Conservation (phyloP, 2,329 filamentous ascomycete species). For the Claviceps sp. region DNA sequence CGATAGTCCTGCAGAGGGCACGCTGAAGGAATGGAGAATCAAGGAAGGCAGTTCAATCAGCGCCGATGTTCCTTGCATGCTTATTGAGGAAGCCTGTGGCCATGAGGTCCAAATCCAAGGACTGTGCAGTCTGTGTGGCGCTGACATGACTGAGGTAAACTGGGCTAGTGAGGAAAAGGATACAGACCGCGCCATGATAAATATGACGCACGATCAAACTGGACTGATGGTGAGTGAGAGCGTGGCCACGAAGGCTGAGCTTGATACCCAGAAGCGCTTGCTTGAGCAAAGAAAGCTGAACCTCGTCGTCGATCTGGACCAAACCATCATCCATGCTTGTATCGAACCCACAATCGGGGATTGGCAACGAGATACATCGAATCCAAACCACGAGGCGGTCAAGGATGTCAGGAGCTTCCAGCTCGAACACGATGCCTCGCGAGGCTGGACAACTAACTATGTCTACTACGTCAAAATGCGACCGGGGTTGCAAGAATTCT, state of each 20-base stretch:
- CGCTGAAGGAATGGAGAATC: constrained; percentile 64
- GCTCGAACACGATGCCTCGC: constrained; percentile 70
- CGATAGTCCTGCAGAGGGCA: constrained; percentile 73
- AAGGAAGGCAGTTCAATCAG: constrained; percentile 50
- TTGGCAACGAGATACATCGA: constrained; percentile 79
- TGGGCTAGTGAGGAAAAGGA: constrained; percentile 73
- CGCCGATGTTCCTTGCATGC: constrained; percentile 46
- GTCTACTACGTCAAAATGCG: constrained; percentile 99
- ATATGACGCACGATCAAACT: constrained; percentile 88
- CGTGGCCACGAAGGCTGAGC: constrained; percentile 70
- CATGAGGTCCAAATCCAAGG: constrained; percentile 87
- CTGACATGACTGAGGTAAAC: constrained; percentile 85
- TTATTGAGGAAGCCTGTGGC: constrained; percentile 80
- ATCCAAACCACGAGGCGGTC: constrained; percentile 83
- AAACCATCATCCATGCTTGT: constrained; percentile 96
- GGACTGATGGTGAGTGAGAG: constrained; percentile 71
- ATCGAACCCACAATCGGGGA: constrained; percentile 94
- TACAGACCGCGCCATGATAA: constrained; percentile 77
- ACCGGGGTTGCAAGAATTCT: constrained; percentile 69
- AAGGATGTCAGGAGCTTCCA: constrained; percentile 83
- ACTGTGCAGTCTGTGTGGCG: constrained; percentile 82
- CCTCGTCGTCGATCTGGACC: constrained; percentile 90
- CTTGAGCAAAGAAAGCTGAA: constrained; percentile 73
- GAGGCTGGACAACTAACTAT: constrained; percentile 55
- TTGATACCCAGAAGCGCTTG: constrained; percentile 73